Evolutionary conservation across 495 filamentous ascomycete genomes (phyloP), one percentile per base, ranked within the genome.

Genomic region (Wilcoxina mikolae): DNA sequence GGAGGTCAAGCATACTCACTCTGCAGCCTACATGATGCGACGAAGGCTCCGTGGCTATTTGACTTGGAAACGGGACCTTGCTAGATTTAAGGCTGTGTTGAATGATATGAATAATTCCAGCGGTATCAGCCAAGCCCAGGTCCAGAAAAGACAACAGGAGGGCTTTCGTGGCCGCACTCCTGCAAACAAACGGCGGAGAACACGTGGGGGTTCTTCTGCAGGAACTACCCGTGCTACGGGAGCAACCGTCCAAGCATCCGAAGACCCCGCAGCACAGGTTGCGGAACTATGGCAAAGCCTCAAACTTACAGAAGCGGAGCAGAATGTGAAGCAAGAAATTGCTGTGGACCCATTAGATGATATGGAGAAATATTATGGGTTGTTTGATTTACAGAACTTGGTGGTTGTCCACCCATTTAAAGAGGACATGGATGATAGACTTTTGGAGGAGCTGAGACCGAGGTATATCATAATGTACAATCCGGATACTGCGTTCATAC

Each of bases 381-480:
- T 95, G 20, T 95, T 88, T 65, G 87, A 95, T 43, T 91, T 90
- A 82, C 78, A 86, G 41, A 82, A 94, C 59, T 71, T 96, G 23
- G 75, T 95, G 20, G 78, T 95, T 45, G 74, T 95, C 39, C 91
- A 96, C 68, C 84, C 91, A 2, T 98, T 94, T 67, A 83, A 85
- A 64, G 91, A 88, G 9, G 91, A 98, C 65, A 84, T 88, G 74
- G 93, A 96, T 69, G 93, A 96, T 61, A 85, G 94, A 67, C 73
- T 96, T 20, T 76, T 98, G 1, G 93, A 96, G 65, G 91, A 98
- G 69, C 73, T 88, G 54, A 87, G 84, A 52, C 91, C 91, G 0
- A 80, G 84, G 35, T 96, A 94, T 68, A 87, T 98, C 43, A 84
- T 98, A 64, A 96, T 98, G 91, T 98, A 95, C 68, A 90, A 95